Evolutionary conservation across 805 yeast species (phyloP).

Genomic region (Suhomyces canberraensis): DNA sequence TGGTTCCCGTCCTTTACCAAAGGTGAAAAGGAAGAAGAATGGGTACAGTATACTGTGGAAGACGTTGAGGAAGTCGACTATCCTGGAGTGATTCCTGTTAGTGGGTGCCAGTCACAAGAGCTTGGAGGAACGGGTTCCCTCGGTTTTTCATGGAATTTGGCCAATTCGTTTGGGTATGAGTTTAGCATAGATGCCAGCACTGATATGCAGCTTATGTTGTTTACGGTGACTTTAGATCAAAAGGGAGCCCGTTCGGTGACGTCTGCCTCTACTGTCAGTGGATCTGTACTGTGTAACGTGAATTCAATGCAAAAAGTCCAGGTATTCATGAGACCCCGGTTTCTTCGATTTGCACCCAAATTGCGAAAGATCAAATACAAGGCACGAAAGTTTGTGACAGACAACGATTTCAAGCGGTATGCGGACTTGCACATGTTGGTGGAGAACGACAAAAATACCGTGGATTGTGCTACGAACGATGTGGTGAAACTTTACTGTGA

Average conservation of each 20-base stretch:
- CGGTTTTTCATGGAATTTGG: conserved; percentile 1
- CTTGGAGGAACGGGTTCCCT: conserved; percentile 8
- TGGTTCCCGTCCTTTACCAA: no score
- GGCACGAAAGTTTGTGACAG: conserved; percentile 7
- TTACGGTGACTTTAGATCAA: background rate
- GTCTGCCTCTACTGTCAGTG: conserved; percentile 4
- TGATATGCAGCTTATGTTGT: background rate
- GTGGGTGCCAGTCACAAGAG: conserved; percentile 11
- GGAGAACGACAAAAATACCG: conserved; percentile 9
- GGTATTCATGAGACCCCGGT: conserved; percentile 16
- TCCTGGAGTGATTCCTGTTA: conserved; percentile 11
- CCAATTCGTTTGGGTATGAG: background rate
- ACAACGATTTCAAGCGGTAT: background rate
- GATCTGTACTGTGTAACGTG: conserved; percentile 13
- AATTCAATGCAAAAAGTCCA: conserved; percentile 18
- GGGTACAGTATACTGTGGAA: no score
- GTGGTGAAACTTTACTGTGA: conserved; percentile 18
- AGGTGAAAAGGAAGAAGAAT: no score
- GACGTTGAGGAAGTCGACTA: conserved; percentile 4
- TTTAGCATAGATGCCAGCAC: background rate
- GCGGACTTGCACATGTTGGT: conserved; percentile 9
- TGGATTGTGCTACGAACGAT: conserved; percentile 22
- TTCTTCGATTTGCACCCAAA: background rate
- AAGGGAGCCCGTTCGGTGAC: background rate
- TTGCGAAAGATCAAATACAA: conserved; percentile 13